phyloP scores from a whole-genome alignment of 306 rosid genomes.

The Trifolium fragiferum region DNA sequence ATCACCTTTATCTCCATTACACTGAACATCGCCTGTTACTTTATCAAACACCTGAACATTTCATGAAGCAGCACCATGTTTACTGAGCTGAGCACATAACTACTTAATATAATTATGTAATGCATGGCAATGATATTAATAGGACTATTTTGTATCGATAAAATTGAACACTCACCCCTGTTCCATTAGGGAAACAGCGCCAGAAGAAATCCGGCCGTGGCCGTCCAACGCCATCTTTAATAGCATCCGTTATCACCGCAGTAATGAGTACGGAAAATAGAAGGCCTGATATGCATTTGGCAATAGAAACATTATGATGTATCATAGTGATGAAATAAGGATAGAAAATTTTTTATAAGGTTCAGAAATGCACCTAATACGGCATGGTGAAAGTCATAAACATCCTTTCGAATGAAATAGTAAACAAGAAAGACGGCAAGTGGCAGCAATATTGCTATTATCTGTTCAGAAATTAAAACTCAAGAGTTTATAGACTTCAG shows the following conservation, averaged over 20 bases:
- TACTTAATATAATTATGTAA: conserved; percentile 30
- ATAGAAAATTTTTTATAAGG: conserved; percentile 19
- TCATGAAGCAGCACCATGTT: conserved; percentile 38
- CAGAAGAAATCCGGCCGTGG: conserved; percentile 98
- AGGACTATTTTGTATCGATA: conserved; percentile 7
- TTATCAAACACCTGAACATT: conserved; percentile 68
- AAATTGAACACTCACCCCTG: conserved; percentile 59
- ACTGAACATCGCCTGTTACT: conserved; percentile 60
- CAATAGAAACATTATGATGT: conserved; percentile 20
- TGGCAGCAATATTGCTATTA: conserved; percentile 74
- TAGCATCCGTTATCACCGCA: conserved; percentile 87
- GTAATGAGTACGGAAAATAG: conserved; percentile 79
- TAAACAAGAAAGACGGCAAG: conserved; percentile 55
- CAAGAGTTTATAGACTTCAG: conserved; percentile 32
- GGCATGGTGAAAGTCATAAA: conserved; percentile 92
- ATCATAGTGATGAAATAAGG: conserved; percentile 16
- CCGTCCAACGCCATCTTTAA: conserved; percentile 90
- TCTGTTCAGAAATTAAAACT: conserved; percentile 52
- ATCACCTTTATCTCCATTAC: conserved; percentile 68
- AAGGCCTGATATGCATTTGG: conserved; percentile 67
- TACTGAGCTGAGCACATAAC: conserved; percentile 36
- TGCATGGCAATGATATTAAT: conserved; percentile 23
- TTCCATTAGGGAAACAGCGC: conserved; percentile 97
- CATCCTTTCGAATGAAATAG: conserved; percentile 77
- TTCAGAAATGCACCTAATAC: conserved; percentile 62